Evolutionary conservation across 768 basidiomycete genomes (phyloP), one percentile per base, ranked within the genome.

Genomic region (Trametes gibbosa): DNA sequence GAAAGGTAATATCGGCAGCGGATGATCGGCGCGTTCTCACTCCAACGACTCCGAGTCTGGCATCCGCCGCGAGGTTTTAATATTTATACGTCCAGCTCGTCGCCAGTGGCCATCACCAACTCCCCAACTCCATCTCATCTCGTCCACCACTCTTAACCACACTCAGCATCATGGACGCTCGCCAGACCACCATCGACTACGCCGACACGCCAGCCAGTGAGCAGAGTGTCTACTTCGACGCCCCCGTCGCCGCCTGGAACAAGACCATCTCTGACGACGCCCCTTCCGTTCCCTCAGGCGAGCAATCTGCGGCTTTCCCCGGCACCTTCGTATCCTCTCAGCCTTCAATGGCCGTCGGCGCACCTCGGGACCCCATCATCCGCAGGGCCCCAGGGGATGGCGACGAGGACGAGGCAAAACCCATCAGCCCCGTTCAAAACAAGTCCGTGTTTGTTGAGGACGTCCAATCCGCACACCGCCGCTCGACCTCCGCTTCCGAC

Each of bases 221-320:
- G 48, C 67, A 67, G 27, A 74, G 72, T 48, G 43, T 64, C 13
- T 82, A 81, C 66, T 80, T 79, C 63, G 81, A 81, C 78, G 79
- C 76, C 10, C 74, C 72, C 24, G 64, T 69, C 57, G 73, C 70
- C 69, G 64, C 67, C 62, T 70, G 68, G 53, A 58, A 62, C 55
- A 58, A 60, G 42, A 51, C 61, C 17, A 46, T 57, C 21, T 35
- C 58, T 47, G 46, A 56, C 45, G 43, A 37, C 46, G 21, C 27
- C 42, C 40, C 43, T 1, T 14, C 43, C 23, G 43, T 9, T 23
- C 21, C 43, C 43, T 16, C 50, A 34, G 47, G 24, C 41, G 37
- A 40, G 2, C 37, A 49, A 29, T 6, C 43, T 23, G 19, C 32
- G 1, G 43, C 49, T 14, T 9, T 56, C 2, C 51, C 45, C 19